Conservation (phyloP, 1,284 basidiomycete species). For the Cutaneotrichosporon daszewskae region DNA sequence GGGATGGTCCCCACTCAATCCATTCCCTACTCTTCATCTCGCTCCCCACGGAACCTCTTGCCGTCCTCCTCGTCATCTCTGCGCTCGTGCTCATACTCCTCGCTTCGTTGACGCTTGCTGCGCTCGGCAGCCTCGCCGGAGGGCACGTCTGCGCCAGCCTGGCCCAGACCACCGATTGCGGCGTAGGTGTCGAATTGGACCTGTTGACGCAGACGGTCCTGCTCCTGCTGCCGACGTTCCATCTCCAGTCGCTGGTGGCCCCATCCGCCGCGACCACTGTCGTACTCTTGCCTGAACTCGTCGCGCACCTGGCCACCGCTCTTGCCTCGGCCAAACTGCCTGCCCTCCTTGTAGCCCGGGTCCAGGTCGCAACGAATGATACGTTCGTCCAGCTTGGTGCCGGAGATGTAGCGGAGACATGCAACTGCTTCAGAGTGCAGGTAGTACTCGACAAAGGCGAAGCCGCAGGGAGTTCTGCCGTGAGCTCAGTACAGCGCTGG, state of each 20-base stretch:
- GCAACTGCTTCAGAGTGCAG: slow-evolving; percentile 90
- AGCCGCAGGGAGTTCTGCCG: slow-evolving; percentile 89
- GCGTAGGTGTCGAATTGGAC: slow-evolving; percentile 78
- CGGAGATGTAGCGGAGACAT: slow-evolving; percentile 87
- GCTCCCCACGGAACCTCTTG: slow-evolving; percentile 39
- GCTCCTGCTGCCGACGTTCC: slow-evolving; percentile 57
- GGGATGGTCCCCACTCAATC: too few species aligned
- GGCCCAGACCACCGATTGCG: slow-evolving; percentile 70
- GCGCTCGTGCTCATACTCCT: slow-evolving; percentile 22
- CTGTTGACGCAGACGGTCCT: slow-evolving; percentile 71
- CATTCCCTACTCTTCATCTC: slow-evolving; percentile 38
- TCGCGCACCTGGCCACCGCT: slow-evolving; percentile 94
- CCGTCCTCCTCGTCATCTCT: slow-evolving; percentile 36
- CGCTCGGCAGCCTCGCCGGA: slow-evolving; percentile 35
- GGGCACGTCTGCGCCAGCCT: slow-evolving; percentile 71
- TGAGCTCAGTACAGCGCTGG: slow-evolving; percentile 4
- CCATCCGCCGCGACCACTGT: slow-evolving; percentile 93
- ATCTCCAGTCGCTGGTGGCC: slow-evolving; percentile 56
- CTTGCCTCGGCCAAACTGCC: slow-evolving; percentile 95
- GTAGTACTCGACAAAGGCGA: slow-evolving; percentile 99
- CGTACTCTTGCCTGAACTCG: slow-evolving; percentile 95
- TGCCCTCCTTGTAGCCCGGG: slow-evolving; percentile 92
- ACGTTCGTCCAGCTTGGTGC: slow-evolving; percentile 98
- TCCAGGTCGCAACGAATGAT: slow-evolving; percentile 98
- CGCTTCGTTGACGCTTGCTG: slow-evolving; percentile 34